Conservation (phyloP, 495 filamentous ascomycete species). For the Xylaria sp. region DNA sequence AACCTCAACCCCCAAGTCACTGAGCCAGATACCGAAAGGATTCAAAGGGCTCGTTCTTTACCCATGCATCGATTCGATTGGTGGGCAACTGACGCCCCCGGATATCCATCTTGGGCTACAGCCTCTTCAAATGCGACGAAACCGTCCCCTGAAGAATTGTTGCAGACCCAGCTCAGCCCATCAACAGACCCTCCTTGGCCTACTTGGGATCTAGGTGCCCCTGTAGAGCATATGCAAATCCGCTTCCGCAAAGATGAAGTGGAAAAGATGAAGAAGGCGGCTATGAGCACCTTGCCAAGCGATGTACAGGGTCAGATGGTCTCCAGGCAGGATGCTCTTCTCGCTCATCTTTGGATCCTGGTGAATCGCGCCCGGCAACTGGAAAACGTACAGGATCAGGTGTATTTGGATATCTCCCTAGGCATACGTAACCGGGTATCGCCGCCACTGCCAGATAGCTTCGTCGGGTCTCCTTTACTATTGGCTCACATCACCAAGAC, state of each 20-base stretch:
- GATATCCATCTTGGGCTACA: slow-evolving; percentile 38
- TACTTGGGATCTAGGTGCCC: slow-evolving; percentile 41
- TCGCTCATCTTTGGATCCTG: slow-evolving; percentile 49
- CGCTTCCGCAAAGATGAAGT: slow-evolving; percentile 40
- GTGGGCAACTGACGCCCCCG: slow-evolving; percentile 38
- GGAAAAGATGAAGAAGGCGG: slow-evolving; percentile 35
- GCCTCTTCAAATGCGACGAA: slow-evolving; percentile 32
- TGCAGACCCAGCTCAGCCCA: slow-evolving; percentile 29
- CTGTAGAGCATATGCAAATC: slow-evolving; percentile 42
- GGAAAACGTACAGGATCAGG: slow-evolving; percentile 31
- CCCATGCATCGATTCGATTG: slow-evolving; percentile 49
- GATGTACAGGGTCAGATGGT: slow-evolving; percentile 31
- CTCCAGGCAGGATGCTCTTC: slow-evolving; percentile 45
- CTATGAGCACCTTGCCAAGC: slow-evolving; percentile 36
- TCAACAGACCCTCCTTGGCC: slow-evolving; percentile 46
- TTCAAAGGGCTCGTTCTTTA: slow-evolving; percentile 37
- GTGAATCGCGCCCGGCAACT: slow-evolving; percentile 46
- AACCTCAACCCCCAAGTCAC: slow-evolving; percentile 32
- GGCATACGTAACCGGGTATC: slow-evolving; percentile 42
- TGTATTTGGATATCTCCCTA: slow-evolving; percentile 45
- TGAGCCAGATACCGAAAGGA: slow-evolving; percentile 35
- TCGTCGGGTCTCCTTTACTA: slow-evolving; percentile 47
- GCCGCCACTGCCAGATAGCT: slow-evolving; percentile 45
- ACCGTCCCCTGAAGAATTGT: slow-evolving; percentile 32
- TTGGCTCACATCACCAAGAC: slow-evolving; percentile 31